Evolutionary conservation across 768 basidiomycete species (phyloP), one percentile per base, ranked within the genome.

Genomic region (Chalciporus piperatus): DNA sequence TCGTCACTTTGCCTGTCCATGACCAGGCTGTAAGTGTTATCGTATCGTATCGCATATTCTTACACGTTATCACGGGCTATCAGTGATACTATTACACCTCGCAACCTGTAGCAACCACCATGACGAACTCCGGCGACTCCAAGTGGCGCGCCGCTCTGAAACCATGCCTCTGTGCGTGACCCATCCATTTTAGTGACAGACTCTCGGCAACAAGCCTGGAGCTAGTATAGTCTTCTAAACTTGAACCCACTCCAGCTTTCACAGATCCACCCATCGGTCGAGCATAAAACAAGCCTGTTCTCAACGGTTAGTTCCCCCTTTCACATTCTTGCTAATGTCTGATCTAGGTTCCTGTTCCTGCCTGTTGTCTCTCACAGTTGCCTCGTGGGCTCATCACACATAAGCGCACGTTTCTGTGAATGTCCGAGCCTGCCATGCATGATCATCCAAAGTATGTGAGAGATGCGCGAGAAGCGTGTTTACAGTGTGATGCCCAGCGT

Each of bases 401-500:
- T 33, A 43, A 25, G 17, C 53, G 43, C 17, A 30, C 20, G 33
- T 27, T 38, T 32, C 44, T 20, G 33, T 48, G 16, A 41, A 41
- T 42, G 20, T 32, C 22, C 6, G 3, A 16, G n/a, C 8, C 40
- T 12, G 20, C 39, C 8, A 50, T 57, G 55, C 23, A 30, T 9
- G 45, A 45, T 25, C 17, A 47, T 33, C 12, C 43, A 9, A 47
- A 43, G 13, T 47, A 46, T 42, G 23, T 17, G 11, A 40, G 12
- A 19, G 40, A 41, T 17, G 40, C 22, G 5, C 47, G 44, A 44
- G 25, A 25, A 25, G 25, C 25, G 7, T 25, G 25, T 25, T 25
- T 25, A 25, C 25, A 25, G 11, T n/a, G 43, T 41, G 38, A 52
- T 39, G 41, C 45, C 9, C 42, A 54, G n/a, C 23, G 63, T 66